Evolutionary conservation across 1,284 basidiomycete genomes (phyloP), one percentile per base, ranked within the genome.

Genomic region (Heterobasidion annosum): DNA sequence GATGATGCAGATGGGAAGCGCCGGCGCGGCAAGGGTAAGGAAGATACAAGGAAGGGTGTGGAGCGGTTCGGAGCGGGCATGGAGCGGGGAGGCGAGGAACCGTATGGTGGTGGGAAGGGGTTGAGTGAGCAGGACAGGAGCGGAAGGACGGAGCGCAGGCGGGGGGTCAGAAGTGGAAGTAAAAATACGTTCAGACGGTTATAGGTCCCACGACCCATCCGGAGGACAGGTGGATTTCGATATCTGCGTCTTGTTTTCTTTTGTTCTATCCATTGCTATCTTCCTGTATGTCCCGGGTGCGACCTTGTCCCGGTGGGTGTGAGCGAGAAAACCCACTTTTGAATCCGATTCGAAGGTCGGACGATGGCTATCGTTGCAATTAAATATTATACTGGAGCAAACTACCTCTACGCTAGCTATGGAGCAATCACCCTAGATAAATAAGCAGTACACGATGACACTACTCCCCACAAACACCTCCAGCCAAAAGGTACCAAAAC

Each of bases 21-120:
- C 37, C 56, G 60, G 45, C 70, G 69, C 59, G 58, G 57, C 43
- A 73, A 70, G 61, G 69, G 67, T 50, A 73, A 33, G 16, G 40
- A 73, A 52, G 70, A 72, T 47, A 69, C 68, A 58, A 71, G 77
- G 61, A 83, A 84, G 64, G 83, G 84, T 16, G 81, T 86, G 43
- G 88, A 94, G 67, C 75, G 69, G 57, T 96, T 93, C 68, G 95
- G 88, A 49, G 87, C 81, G 48, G 93, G 88, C 33, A 75, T 93
- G 83, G 93, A 93, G 75, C 88, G 78, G 66, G 91, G 89, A 8
- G 76, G 78, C 1, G 74, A 75, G 52, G 78, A 79, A 32, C 58
- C 58, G 33, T 40, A 12, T 40, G 37, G 25, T 25, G 65, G 67
- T 9, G 70, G 71, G 44, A 62, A 64, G 16, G 74, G 74, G 56